Base-by-base conservation (phyloP, 148 eudicot genomes). In the Amaranthus palmeri region DNA sequence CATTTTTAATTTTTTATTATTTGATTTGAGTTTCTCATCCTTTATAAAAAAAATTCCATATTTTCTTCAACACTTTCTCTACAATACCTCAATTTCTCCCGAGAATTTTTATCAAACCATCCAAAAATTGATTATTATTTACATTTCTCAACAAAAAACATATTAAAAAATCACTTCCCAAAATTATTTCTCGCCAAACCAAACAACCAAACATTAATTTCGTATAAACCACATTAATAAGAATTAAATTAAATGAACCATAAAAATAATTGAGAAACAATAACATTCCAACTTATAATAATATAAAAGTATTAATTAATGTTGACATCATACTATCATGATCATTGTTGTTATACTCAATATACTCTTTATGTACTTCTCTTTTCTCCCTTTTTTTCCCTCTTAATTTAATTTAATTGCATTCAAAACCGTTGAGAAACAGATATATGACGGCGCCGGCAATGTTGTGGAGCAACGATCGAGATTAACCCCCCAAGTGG, bases 401-500 rank as follows among this genome's bases (percentile, higher is more conserved):
- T 8, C 0, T 7, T 64, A 7, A 15, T 57, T 57, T 8, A 8
- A 42, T 58, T 17, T 2, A 25, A 65, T 8, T 10, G 8, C 9
- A 25, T 74, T 91, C 96, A 95, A 73, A 85, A 95, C 68, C 98
- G 85, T 69, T 95, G 97, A 14, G 98, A 95, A 4, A 91, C 80
- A 1, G 98, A 95, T 89, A 83, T 64, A 82, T 95, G 93, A 73
- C 84, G 83, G 10, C 70, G 79, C 7, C 78, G 66, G 7, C 67
- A 68, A 18, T 88, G 73, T 12, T 85, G 96, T 0, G 96, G 88
- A 50, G 88, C 81, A 17, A 95, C 86, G 72, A 95, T 89, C 10
- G 98, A 95, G 74, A 88, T 83, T 36, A 95, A 82, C 1, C 98
- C 97, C 46, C 98, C 91, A 6, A 95, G 77, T 6, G 98, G 98